Conservation (phyloP, 495 filamentous ascomycete species). For the Annulohypoxylon stygium region DNA sequence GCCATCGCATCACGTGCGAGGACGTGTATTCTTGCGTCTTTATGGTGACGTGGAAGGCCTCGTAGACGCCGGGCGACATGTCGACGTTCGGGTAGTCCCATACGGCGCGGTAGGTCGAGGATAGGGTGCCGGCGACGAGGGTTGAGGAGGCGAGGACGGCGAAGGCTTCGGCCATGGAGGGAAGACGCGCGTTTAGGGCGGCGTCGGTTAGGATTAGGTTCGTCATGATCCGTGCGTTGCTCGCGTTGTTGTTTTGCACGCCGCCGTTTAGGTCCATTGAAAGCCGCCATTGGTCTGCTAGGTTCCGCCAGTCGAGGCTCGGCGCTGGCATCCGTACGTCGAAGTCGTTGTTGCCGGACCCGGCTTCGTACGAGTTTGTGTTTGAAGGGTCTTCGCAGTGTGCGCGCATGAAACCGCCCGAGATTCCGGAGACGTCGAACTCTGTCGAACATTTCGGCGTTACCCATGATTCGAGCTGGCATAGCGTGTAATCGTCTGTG, state of each 20-base stretch:
- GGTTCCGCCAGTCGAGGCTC: constrained; percentile 68
- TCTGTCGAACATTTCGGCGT: constrained; percentile 71
- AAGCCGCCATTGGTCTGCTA: constrained; percentile 69
- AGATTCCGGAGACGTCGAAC: constrained; percentile 69
- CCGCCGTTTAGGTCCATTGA: constrained; percentile 72
- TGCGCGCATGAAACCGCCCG: constrained; percentile 65
- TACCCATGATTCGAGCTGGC: constrained; percentile 69
- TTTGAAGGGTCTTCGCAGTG: constrained; percentile 70
- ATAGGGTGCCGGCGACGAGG: constrained; percentile 64
- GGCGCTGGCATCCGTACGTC: constrained; percentile 47
- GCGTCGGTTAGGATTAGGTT: constrained; percentile 58
- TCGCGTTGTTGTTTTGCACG: constrained; percentile 67
- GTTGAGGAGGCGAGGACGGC: constrained; percentile 76
- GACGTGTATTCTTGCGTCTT: constrained; percentile 73
- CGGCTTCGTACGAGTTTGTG: constrained; percentile 63
- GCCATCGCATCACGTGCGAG: constrained; percentile 67
- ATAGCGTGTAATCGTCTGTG: constrained; percentile 68
- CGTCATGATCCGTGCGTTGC: constrained; percentile 73
- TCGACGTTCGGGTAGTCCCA: constrained; percentile 64
- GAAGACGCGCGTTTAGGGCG: constrained; percentile 56
- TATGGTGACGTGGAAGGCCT: constrained; percentile 70
- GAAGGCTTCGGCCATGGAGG: constrained; percentile 74
- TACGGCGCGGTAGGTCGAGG: constrained; percentile 65
- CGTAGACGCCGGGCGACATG: constrained; percentile 54
- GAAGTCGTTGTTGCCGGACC: constrained; percentile 49